Evolutionary conservation across 306 rosid species (phyloP), one percentile per base, ranked within the genome.

Genomic region (Malus sieversii): DNA sequence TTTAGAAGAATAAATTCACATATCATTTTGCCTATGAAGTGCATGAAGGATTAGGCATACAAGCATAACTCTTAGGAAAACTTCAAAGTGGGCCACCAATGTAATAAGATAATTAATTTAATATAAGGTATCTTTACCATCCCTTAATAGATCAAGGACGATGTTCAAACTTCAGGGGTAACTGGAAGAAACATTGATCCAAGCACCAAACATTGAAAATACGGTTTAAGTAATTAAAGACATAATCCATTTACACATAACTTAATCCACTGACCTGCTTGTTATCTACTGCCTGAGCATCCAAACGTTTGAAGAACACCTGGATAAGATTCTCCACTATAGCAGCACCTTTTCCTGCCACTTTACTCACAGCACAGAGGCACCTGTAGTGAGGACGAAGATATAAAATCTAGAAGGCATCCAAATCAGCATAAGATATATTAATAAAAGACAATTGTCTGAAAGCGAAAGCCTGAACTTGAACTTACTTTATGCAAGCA

Each of bases 401-500:
- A 59, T 65, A 61, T 40, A 27, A 52, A 4, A 68, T 25, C 73
- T 9, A n/a, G 20, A 25, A 27, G 32, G 46, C n/a, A 38, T 66
- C 55, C 40, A 76, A 52, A 38, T 52, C 3, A 14, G 40, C 20
- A 11, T 23, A 53, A 20, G 77, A 70, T 23, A 75, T 19, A 75
- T 19, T 5, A 44, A 45, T 46, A 68, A 58, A 23, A 16, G 2
- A n/a, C 29, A 40, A 58, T n/a, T 32, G 68, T 32, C 68, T 32
- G 71, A 29, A 20, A 70, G 16, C 64, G 73, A 79, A 80, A 16
- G 57, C 64, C 58, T 58, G 35, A 84, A 78, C 51, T 66, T 20
- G 70, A 60, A 77, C 27, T 35, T 90, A 95, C 99, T 90, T 95
- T 91, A 95, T 90, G 87, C 96, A 92, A 80, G 99, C 97, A 89